phyloP scores from a whole-genome alignment of 495 filamentous ascomycete genomes.

The Neurospora sp. region DNA sequence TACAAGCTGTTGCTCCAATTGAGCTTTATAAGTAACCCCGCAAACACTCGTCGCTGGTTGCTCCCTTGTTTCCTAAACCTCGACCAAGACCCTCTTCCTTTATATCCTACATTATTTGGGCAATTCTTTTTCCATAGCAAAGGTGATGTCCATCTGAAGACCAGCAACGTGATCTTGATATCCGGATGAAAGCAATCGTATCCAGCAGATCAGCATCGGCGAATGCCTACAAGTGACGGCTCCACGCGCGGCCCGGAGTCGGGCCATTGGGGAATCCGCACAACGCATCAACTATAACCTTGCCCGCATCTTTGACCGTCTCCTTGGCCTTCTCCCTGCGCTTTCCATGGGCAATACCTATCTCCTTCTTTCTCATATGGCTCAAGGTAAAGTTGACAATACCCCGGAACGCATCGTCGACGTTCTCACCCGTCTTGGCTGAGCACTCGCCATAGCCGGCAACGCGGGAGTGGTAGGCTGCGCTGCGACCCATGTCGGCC shows the following conservation, averaged over 20 bases:
- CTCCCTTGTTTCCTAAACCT: not conserved
- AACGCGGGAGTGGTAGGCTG: not conserved
- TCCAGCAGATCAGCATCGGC: not conserved
- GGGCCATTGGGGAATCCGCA: not conserved
- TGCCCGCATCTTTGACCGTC: not conserved
- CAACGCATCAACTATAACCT: not conserved
- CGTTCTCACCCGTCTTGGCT: slow-evolving; percentile 10
- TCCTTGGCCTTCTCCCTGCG: not conserved
- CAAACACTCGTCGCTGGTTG: not conserved
- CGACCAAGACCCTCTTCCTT: not conserved
- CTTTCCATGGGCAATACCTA: not conserved
- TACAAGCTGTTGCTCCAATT: not conserved
- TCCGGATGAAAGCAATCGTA: not conserved
- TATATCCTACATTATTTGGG: not conserved
- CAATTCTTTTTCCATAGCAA: not conserved
- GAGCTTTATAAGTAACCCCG: not conserved
- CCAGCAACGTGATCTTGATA: not conserved
- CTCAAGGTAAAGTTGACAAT: slow-evolving; percentile 6
- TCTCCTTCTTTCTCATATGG: not conserved
- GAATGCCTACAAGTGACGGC: not conserved
- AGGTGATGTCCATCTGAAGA: not conserved
- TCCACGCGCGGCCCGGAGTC: not conserved
- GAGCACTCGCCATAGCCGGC: slow-evolving; percentile 16
- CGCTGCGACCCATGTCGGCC: not conserved
- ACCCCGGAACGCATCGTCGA: slow-evolving; percentile 3